Base-by-base conservation (phyloP, 1,139 yeast genomes). In the Geotrichum siamense region DNA sequence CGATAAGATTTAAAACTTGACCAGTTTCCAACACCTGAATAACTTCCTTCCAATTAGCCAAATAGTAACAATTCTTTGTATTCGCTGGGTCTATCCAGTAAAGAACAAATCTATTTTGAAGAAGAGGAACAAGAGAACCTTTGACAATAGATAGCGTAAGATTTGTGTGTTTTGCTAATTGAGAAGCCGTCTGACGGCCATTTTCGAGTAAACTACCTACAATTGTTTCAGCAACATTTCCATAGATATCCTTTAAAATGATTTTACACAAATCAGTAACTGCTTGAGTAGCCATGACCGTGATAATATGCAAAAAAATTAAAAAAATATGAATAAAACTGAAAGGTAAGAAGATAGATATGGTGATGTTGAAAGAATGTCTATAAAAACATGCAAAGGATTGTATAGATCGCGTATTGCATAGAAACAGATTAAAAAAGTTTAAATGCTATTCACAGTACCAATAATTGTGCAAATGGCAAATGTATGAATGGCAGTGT, bases 1-100 rank as follows among this genome's bases (percentile, higher is more conserved):
- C 70, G 33, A 82, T 72, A 44, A 71, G 70, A 36, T 74, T 64
- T 30, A 85, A 70, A 49, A 87, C 78, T 43, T 84, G 84, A 26
- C 95, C 96, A 29, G 89, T 72, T 62, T 86, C 84, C 26, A 87
- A 60, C 44, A 85, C 67, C 43, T 75, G 62, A 53, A 78, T 69
- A 19, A 81, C 65, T 5, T 94, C 94, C 22, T 68, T 71, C 51
- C 79, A 80, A 55, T 81, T 74, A 50, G 79, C 75, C 30, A 70
- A 71, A 59, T 86, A 87, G 53, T 67, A 75, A 1, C 74, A 70
- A 5, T 60, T 60, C 15, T 63, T 61, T 13, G 64, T 57, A 5
- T 62, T 56, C 12, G 63, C 53, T 0, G 64, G 60, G 20, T 72
- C 74, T 13, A 52, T 48, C 71, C 70, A 67, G 53, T 58, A 64